These are phyloP conservation scores for Coniochaeta sp. DNA, from an alignment of 2,329 filamentous ascomycete species.

Conservation along the genomic window DNA sequence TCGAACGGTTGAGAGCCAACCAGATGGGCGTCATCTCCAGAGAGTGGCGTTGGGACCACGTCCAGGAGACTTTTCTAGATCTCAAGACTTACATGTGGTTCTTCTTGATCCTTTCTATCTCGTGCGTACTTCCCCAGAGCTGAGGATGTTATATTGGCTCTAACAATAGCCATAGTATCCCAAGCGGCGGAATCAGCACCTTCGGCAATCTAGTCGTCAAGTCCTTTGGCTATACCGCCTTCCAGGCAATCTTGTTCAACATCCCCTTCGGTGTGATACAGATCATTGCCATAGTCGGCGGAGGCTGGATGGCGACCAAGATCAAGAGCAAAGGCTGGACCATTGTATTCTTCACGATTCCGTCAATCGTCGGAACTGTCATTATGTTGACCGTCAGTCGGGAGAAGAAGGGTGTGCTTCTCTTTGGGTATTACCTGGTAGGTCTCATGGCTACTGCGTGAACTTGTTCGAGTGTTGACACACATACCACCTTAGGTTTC, in stretches of 20 bases:
- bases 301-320: slow-evolving; percentile 46
- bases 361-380: slow-evolving; percentile 47
- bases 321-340: slow-evolving; percentile 48
- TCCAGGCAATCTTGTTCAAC: slow-evolving; percentile 45
- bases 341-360: slow-evolving; percentile 43
- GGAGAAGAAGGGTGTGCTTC: slow-evolving; percentile 41
- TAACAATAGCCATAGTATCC: slow-evolving; percentile 23
- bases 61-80: slow-evolving; percentile 45
- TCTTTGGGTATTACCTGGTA: slow-evolving; percentile 52
- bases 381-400: slow-evolving; percentile 46
- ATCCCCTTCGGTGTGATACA: slow-evolving; percentile 49
- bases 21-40: slow-evolving; percentile 46
- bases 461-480: too few relatives aligned
- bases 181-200: slow-evolving; percentile 46
- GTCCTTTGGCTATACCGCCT: slow-evolving; percentile 41
- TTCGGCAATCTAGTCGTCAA: slow-evolving; percentile 45
- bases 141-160: background rate
- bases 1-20: slow-evolving; percentile 46
- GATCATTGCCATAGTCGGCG: slow-evolving; percentile 45
- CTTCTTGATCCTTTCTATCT: slow-evolving; percentile 44
- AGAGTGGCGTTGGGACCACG: slow-evolving; percentile 42
- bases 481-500: slow-evolving; percentile 22
- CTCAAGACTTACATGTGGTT: slow-evolving; percentile 56
- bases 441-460: too few relatives aligned
- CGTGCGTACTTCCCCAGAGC: slow-evolving; percentile 18